phyloP scores from a whole-genome alignment of 1,284 basidiomycete species.

The Sporisorium sorghi region DNA sequence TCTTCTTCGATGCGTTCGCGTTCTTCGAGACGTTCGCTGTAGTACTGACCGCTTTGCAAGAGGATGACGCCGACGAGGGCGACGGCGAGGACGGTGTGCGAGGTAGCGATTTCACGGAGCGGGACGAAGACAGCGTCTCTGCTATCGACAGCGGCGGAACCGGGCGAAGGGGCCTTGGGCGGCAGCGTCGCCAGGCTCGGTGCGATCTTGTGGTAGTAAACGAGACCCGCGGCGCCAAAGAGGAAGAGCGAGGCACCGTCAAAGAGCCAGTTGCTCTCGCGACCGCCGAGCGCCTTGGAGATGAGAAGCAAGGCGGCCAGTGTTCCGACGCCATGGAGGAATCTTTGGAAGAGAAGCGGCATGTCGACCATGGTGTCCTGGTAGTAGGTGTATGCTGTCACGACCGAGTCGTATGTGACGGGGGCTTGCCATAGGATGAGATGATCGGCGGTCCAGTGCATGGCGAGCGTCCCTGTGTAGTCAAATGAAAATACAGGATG shows the following conservation, averaged over 20 bases:
- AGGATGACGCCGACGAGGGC: constrained; percentile 66
- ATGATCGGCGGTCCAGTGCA: constrained; percentile 69
- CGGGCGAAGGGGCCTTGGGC: constrained; percentile 40
- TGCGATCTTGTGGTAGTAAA: constrained; percentile 63
- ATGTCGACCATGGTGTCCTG: constrained; percentile 55
- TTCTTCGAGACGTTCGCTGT: constrained; percentile 66
- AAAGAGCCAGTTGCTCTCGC: constrained; percentile 68
- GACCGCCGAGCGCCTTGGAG: constrained; percentile 59
- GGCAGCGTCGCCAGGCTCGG: constrained; percentile 54
- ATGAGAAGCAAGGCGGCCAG: constrained; percentile 49
- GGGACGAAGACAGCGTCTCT: constrained; percentile 49
- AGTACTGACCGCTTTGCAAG: constrained; percentile 68
- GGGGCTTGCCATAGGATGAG: constrained; percentile 66
- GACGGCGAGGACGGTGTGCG: constrained; percentile 64
- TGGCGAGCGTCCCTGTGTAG: constrained; percentile 58
- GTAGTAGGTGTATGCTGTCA: constrained; percentile 65
- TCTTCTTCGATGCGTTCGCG: constrained; percentile 66
- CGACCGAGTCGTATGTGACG: constrained; percentile 56
- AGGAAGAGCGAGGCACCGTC: constrained; percentile 68
- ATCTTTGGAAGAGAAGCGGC: constrained; percentile 40
- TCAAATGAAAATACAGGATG: background rate
- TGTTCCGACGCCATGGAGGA: constrained; percentile 51
- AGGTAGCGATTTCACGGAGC: constrained; percentile 65
- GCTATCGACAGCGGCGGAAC: constrained; percentile 30
- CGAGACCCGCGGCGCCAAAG: constrained; percentile 59